A percentile compares a stretch with the other conserved stretches of the same genome.
These are phyloP conservation scores for Ambrosiella cleistominuta DNA, from an alignment of 2,329 filamentous ascomycete genomes.

Conservation along the genomic window DNA sequence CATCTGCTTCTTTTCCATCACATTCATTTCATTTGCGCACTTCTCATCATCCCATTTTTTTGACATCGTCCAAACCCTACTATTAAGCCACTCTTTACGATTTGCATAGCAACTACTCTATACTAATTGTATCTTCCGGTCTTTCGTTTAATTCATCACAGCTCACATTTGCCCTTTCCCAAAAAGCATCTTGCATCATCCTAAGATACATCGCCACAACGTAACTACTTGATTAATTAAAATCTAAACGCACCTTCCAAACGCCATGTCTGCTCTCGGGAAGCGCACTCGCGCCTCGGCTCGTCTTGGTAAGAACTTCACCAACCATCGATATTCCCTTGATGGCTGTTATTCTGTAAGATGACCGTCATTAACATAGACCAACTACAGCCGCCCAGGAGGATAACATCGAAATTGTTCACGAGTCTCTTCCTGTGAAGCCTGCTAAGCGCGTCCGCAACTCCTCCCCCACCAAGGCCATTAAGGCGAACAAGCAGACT, in stretches of 20 bases:
- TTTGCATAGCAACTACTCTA: neutral
- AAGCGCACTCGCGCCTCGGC: constrained; percentile 12
- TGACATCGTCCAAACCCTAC: neutral
- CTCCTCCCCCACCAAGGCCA: neutral
- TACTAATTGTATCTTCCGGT: neutral
- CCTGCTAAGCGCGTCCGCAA: constrained; percentile 5
- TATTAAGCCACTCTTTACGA: neutral
- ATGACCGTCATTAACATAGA: too few species aligned
- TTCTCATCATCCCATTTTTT: neutral
- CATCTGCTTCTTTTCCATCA: neutral
- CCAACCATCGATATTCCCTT: neutral
- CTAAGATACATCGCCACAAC: neutral
- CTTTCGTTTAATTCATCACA: neutral
- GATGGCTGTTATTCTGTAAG: neutral
- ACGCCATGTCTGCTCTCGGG: constrained; percentile 9
- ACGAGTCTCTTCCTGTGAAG: constrained; percentile 5
- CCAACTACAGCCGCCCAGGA: neutral
- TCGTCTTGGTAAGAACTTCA: constrained; percentile 10
- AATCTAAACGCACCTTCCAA: neutral
- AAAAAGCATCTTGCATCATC: neutral
- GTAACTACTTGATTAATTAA: constrained; percentile 2
- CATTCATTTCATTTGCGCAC: neutral
- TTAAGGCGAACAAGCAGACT: neutral
- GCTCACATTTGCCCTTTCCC: neutral
- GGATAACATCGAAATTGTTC: neutral